Base-by-base conservation (phyloP, 139 green algal species). In the Ettlia oleoabundans region DNA sequence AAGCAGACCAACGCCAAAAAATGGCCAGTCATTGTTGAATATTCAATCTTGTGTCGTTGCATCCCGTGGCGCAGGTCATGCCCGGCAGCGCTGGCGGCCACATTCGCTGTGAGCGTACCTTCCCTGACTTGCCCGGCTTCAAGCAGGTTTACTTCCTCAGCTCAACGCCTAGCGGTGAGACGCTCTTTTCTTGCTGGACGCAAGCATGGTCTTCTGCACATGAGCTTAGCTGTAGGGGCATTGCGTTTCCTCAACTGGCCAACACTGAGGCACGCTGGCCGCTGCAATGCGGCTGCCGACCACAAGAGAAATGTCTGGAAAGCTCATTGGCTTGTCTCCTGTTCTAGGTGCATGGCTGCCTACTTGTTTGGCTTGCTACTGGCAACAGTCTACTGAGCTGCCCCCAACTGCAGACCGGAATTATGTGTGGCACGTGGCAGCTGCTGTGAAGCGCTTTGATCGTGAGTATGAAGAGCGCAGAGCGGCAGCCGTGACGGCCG, bases 101-200 rank as follows among this genome's bases (percentile, higher is more conserved):
- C 77, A 1, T 75, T 4, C 47, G 51, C 18, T 82, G 64, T 10
- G 63, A 82, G 77, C 77, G 77, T 19, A 8, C 19, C 38, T 75
- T 76, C 24, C 33, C 65, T 1, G 77, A 82, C 42, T 33, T 76
- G 77, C n/a, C 32, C 7, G 77, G 63, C 40, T 26, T 52, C 40
- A 68, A 75, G 64, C 77, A 82, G 64, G 77, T 82, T 21, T 82
- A 82, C 64, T 82, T 82, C 64, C 64, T 82, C 32, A 53, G 37
- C 41, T 76, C 40, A 21, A 82, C 77, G 2, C 77, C 77, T 32
- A 53, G 35, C 19, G 69, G 74, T 80, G 80, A 52, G 71, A n/a
- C n/a, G n/a, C n/a, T n/a, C n/a, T n/a, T n/a, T n/a, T n/a, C n/a
- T n/a, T n/a, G n/a, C n/a, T n/a, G n/a, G n/a, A n/a, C n/a, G n/a